These are phyloP conservation scores for Gossypium herbaceum DNA, from an alignment of 345 rosid species.

Conservation along the genomic window DNA sequence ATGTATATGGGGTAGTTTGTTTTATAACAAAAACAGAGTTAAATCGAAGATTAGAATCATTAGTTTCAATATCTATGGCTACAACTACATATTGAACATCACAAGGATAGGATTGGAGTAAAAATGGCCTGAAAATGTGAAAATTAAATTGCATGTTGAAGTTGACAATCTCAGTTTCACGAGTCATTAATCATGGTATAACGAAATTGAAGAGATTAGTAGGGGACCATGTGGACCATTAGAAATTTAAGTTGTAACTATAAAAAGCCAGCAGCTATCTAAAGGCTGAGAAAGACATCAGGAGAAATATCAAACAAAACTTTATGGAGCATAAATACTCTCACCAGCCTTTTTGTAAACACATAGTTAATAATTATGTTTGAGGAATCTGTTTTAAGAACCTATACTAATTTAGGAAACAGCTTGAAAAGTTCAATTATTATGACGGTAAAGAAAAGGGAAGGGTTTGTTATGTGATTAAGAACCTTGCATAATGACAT, in stretches of 20 bases:
- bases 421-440: not conserved
- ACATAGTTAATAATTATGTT: not conserved
- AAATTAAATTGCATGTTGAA: not conserved
- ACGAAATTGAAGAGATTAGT: not conserved
- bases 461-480: not conserved
- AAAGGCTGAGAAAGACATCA: not conserved
- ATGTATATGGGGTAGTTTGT: not conserved
- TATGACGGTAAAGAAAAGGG: not conserved
- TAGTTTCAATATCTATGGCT: not conserved
- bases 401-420: not conserved
- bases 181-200: not conserved
- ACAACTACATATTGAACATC: not conserved
- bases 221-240: not conserved
- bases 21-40: not conserved
- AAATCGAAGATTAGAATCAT: not conserved
- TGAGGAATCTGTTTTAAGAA: not conserved
- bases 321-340: slow-evolving; percentile 19
- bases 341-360: slow-evolving; percentile 28
- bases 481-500: slow-evolving; percentile 88
- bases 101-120: too few species aligned
- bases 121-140: not conserved
- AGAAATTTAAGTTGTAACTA: not conserved
- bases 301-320: not conserved
- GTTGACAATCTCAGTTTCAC: not conserved
- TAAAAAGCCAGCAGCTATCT: not conserved